phyloP scores from a whole-genome alignment of 2,329 filamentous ascomycete species.

The Aspergillus aculeatus region DNA sequence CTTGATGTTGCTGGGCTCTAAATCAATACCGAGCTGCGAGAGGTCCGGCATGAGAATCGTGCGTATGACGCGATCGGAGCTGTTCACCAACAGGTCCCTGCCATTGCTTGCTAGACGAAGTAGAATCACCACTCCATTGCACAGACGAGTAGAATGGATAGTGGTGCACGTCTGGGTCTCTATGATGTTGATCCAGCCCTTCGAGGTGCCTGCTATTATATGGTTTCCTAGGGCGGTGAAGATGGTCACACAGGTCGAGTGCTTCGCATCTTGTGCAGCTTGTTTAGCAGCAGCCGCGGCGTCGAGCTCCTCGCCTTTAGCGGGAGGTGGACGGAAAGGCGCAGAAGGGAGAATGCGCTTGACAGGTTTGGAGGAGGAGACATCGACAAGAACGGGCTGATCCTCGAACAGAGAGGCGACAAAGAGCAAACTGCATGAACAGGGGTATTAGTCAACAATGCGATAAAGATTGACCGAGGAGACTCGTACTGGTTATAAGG shows the following conservation, averaged over 20 bases:
- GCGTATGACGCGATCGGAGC: slow-evolving; percentile 89
- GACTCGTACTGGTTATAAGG: slow-evolving; percentile 79
- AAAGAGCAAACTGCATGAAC: slow-evolving; percentile 65
- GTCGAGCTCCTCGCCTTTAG: slow-evolving; percentile 64
- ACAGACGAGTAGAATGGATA: slow-evolving; percentile 86
- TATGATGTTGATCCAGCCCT: slow-evolving; percentile 95
- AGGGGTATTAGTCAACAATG: slow-evolving; percentile 1
- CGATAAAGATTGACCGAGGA: neutral
- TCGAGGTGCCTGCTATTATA: slow-evolving; percentile 88
- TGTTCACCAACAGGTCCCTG: slow-evolving; percentile 84
- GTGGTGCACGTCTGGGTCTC: slow-evolving; percentile 76
- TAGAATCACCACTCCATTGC: slow-evolving; percentile 82
- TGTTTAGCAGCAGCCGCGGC: slow-evolving; percentile 70
- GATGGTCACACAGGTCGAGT: slow-evolving; percentile 88
- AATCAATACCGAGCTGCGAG: slow-evolving; percentile 50
- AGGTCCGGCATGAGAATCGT: slow-evolving; percentile 86
- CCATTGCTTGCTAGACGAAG: slow-evolving; percentile 82
- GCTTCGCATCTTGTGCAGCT: slow-evolving; percentile 86
- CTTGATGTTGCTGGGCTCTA: slow-evolving; percentile 82
- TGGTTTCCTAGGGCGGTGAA: slow-evolving; percentile 85
- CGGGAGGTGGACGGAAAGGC: slow-evolving; percentile 68
- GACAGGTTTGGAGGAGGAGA: slow-evolving; percentile 65
- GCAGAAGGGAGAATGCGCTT: slow-evolving; percentile 79
- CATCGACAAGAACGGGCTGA: slow-evolving; percentile 82
- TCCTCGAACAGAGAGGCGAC: slow-evolving; percentile 93